Conservation (phyloP, 345 rosid species). For the Syzygium oleosum region DNA sequence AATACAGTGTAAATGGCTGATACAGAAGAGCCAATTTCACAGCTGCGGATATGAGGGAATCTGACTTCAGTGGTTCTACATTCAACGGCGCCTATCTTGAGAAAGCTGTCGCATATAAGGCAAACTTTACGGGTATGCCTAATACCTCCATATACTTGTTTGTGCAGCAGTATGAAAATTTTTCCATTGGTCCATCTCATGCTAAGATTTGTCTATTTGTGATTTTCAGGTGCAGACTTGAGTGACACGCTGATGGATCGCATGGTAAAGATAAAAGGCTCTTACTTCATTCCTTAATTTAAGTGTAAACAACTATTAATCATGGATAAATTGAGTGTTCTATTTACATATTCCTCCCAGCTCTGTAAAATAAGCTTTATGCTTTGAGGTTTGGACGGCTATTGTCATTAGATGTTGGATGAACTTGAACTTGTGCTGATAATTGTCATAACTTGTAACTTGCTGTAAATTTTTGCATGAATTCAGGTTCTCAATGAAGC, state of each 20-base stretch:
- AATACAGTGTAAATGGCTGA: slow-evolving; percentile 16
- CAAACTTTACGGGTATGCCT: slow-evolving; percentile 68
- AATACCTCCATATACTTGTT: not conserved
- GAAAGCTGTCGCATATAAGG: slow-evolving; percentile 94
- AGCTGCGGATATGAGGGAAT: slow-evolving; percentile 92
- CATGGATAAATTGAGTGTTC: not conserved
- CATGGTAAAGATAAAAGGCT: slow-evolving; percentile 40
- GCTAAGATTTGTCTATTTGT: not conserved
- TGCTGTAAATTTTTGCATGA: not conserved
- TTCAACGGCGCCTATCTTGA: slow-evolving; percentile 91
- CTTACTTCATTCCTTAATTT: not conserved
- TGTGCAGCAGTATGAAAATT: not conserved
- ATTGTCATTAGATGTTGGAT: not conserved
- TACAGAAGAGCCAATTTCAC: slow-evolving; percentile 97
- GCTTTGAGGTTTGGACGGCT: not conserved
- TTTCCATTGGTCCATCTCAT: not conserved
- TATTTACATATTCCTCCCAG: not conserved
- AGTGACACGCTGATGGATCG: slow-evolving; percentile 99
- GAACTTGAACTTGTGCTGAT: not conserved
- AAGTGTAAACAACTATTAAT: not conserved
- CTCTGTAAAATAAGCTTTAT: not conserved
- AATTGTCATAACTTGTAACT: not conserved
- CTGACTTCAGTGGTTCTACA: slow-evolving; percentile 90
- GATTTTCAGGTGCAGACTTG: slow-evolving; percentile 77
- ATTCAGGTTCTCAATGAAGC: slow-evolving; percentile 88